phyloP scores from a whole-genome alignment of 306 rosid species.

The Sindora glabra region DNA sequence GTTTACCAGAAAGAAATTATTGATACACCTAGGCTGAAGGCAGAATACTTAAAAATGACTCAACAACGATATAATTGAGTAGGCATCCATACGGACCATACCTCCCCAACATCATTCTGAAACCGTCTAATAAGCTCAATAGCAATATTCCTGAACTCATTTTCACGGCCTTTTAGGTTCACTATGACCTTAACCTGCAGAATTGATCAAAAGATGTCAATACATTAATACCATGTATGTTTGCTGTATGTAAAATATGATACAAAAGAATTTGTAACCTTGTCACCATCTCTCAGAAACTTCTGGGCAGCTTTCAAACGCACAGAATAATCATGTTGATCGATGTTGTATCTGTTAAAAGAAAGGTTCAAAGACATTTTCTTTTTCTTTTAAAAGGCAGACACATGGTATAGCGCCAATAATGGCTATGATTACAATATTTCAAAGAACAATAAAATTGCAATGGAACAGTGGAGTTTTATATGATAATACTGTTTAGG shows the following conservation, averaged over 20 bases:
- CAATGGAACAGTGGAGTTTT: too few species aligned
- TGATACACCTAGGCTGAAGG: neutral
- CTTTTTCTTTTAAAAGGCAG: neutral
- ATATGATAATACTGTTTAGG: too few species aligned
- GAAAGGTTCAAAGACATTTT: neutral
- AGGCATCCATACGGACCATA: constrained; percentile 59
- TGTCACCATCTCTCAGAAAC: constrained; percentile 91
- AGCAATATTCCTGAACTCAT: constrained; percentile 89
- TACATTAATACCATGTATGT: neutral
- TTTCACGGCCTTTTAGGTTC: constrained; percentile 94
- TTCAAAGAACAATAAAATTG: too few species aligned
- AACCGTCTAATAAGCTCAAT: constrained; percentile 80
- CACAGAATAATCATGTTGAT: constrained; percentile 91
- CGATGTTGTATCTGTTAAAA: constrained; percentile 79
- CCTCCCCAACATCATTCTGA: constrained; percentile 93
- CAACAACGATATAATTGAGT: neutral
- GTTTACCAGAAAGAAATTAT: neutral
- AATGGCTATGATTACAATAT: too few species aligned
- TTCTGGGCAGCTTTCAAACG: constrained; percentile 95
- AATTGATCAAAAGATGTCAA: constrained; percentile 22
- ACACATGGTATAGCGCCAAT: neutral
- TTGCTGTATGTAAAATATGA: neutral
- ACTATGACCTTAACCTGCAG: constrained; percentile 89
- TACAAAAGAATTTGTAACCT: constrained; percentile 43
- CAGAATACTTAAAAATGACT: neutral